Percentiles rank a stretch among this genome's conserved stretches.
phyloP scores from a whole-genome alignment of 108 stramenopile species.

The Aurantiochytrium sp. region DNA sequence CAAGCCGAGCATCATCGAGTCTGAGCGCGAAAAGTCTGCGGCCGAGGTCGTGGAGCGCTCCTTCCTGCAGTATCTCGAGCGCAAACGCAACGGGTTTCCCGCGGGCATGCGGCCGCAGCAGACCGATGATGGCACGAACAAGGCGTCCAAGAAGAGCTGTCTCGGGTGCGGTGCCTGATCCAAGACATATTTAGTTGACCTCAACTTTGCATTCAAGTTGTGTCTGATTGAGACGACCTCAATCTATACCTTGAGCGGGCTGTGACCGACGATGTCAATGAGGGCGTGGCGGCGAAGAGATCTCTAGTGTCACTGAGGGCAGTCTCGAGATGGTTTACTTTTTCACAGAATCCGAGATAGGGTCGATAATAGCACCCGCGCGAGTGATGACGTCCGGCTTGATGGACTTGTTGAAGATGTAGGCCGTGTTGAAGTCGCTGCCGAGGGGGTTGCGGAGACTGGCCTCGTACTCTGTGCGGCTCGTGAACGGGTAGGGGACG shows the following conservation, averaged over 20 bases:
- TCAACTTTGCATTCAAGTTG: no score
- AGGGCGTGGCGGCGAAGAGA: no score
- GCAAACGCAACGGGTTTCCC: background rate
- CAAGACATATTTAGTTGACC: no score
- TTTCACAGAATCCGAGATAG: constrained; percentile 64
- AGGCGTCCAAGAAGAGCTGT: background rate
- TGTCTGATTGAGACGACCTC: no score
- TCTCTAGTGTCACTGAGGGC: no score
- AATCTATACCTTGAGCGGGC: no score
- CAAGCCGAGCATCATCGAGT: background rate
- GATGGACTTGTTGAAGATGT: constrained; percentile 55
- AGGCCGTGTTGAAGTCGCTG: constrained; percentile 82
- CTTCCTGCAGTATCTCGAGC: background rate
- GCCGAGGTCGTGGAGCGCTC: background rate
- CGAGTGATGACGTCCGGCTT: constrained; percentile 80
- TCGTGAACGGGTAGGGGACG: constrained; percentile 90
- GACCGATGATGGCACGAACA: background rate
- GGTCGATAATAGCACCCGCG: constrained; percentile 85
- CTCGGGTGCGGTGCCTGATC: background rate
- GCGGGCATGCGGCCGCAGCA: background rate
- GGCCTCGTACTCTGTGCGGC: constrained; percentile 87
- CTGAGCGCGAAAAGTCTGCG: background rate
- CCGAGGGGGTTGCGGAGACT: constrained; percentile 86
- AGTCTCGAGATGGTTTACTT: no score
- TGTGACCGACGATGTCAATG: no score